Evolutionary conservation across 352 stramenopile genomes (phyloP).

Genomic region (Pilasporangium apinafurcum): DNA sequence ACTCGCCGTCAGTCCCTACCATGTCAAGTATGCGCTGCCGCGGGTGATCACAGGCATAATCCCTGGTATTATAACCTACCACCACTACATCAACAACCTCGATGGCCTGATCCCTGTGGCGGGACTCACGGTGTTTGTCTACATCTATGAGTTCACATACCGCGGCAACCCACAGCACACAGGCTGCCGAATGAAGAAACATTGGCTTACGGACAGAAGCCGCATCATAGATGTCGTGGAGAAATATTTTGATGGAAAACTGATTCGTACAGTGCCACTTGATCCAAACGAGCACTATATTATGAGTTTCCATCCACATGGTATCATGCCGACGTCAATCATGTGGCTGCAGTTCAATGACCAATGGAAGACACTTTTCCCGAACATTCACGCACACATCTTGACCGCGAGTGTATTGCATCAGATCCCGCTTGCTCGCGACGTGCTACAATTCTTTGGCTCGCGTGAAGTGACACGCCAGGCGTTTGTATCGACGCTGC

Average conservation of each 20-base stretch:
- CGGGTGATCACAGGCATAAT: constrained; percentile 27
- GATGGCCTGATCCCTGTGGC: constrained; percentile 35
- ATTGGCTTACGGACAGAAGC: constrained; percentile 32
- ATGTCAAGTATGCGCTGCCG: constrained; percentile 49
- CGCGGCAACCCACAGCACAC: constrained; percentile 55
- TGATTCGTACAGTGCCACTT: constrained; percentile 51
- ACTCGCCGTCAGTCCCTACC: constrained; percentile 35
- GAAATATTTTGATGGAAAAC: constrained; percentile 56
- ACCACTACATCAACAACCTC: constrained; percentile 42
- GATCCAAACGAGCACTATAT: constrained; percentile 63
- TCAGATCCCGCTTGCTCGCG: constrained; percentile 67
- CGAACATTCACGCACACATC: constrained; percentile 54
- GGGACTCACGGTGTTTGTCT: constrained; percentile 40
- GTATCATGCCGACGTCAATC: constrained; percentile 66
- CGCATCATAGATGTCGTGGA: constrained; percentile 49
- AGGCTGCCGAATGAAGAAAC: constrained; percentile 37
- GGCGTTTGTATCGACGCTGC: constrained; percentile 42
- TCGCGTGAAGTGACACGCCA: constrained; percentile 66
- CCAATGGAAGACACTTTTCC: constrained; percentile 62
- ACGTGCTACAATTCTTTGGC: constrained; percentile 72
- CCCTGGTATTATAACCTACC: constrained; percentile 36
- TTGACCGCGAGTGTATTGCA: constrained; percentile 76
- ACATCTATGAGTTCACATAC: constrained; percentile 67
- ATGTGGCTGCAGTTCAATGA: constrained; percentile 78
- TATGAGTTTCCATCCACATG: constrained; percentile 74